These are phyloP conservation scores for Hypholoma sublateritium DNA, from an alignment of 768 basidiomycete species.

Conservation along the genomic window DNA sequence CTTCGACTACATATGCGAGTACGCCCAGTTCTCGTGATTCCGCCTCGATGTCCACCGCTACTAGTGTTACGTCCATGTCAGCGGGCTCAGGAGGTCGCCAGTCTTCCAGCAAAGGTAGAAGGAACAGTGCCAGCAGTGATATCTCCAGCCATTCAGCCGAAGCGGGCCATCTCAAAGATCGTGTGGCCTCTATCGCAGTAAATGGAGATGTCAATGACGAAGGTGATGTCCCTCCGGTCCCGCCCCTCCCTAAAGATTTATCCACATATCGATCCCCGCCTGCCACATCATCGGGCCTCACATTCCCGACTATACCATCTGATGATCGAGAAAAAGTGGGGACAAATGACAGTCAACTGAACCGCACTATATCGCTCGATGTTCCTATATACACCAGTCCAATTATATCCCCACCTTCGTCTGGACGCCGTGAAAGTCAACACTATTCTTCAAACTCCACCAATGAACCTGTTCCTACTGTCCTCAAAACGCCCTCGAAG, in stretches of 20 bases:
- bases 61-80: conserved; percentile 77
- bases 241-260: conserved; percentile 88
- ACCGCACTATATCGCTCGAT: conserved; percentile 51
- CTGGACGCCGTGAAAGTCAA: conserved; percentile 37
- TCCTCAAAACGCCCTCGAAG: conserved; percentile 84
- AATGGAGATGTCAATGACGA: conserved; percentile 63
- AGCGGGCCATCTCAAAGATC: conserved; percentile 62
- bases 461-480: conserved; percentile 44
- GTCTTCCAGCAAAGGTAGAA: conserved; percentile 62
- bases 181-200: conserved; percentile 58
- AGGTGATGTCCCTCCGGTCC: conserved; percentile 83
- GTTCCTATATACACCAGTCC: conserved; percentile 42
- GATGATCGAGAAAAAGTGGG: conserved; percentile 45
- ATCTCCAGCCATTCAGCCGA: conserved; percentile 77
- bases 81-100: conserved; percentile 65
- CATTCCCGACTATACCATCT: conserved; percentile 45
- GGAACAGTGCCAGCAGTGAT: conserved; percentile 89
- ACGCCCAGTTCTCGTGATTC: conserved; percentile 89
- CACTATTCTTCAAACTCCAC: conserved; percentile 38
- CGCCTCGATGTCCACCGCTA: conserved; percentile 74
- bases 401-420: conserved; percentile 28
- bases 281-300: conserved; percentile 52
- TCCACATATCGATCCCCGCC: conserved; percentile 75
- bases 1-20: conserved; percentile 83
- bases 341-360: conserved; percentile 46